These are phyloP conservation scores for Chaetomium tenue DNA, from an alignment of 495 filamentous ascomycete species.

Conservation along the genomic window DNA sequence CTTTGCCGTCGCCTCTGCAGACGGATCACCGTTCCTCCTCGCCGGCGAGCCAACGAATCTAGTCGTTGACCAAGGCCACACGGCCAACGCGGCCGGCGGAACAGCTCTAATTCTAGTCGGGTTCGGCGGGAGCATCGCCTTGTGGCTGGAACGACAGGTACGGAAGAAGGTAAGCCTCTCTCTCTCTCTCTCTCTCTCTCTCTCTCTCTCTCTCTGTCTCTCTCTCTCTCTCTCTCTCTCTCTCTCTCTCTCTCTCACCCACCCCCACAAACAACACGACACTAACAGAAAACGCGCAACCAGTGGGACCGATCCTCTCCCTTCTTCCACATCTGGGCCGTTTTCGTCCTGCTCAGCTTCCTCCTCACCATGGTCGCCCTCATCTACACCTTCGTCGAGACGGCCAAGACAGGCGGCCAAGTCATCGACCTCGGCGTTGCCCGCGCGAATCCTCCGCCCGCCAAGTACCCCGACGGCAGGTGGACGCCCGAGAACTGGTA, in stretches of 20 bases:
- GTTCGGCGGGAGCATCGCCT: slow-evolving; percentile 45
- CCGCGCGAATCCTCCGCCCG: slow-evolving; percentile 29
- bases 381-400: slow-evolving; percentile 48
- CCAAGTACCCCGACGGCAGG: slow-evolving; percentile 43
- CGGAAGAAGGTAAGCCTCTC: slow-evolving; percentile 24
- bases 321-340: slow-evolving; percentile 44
- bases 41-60: slow-evolving; percentile 43
- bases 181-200: background rate
- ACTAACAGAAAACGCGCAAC: background rate
- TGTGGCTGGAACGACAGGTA: slow-evolving; percentile 38
- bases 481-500: slow-evolving; percentile 62
- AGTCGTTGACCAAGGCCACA: slow-evolving; percentile 49
- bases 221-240: background rate
- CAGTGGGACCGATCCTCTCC: slow-evolving; percentile 27
- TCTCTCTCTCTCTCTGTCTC: no score
- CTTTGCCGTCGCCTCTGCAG: slow-evolving; percentile 34
- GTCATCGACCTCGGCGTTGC: slow-evolving; percentile 41
- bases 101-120: slow-evolving; percentile 51
- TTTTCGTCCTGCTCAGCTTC: slow-evolving; percentile 43
- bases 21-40: slow-evolving; percentile 37
- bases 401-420: slow-evolving; percentile 43
- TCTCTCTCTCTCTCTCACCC: background rate
- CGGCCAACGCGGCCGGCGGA: slow-evolving; percentile 50
- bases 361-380: slow-evolving; percentile 48
- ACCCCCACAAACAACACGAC: background rate